Conservation (phyloP, 257 asterid species). For the Plantago ovata region DNA sequence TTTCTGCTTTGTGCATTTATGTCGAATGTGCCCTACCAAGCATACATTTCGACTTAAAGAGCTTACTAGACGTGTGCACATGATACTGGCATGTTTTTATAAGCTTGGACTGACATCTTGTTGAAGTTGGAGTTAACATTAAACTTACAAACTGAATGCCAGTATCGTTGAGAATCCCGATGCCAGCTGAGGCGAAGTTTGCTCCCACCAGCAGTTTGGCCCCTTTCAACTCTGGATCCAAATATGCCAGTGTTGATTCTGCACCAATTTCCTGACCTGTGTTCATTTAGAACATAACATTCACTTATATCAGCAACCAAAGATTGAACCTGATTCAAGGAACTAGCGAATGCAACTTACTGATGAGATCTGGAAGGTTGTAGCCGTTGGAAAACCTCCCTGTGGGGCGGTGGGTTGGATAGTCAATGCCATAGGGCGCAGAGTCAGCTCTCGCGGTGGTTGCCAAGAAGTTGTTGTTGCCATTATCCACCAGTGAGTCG, state of each 20-base stretch:
- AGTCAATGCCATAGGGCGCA: conserved; percentile 78
- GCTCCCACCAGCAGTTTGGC: conserved; percentile 60
- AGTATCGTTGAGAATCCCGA: conserved; percentile 64
- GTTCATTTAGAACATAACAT: background rate
- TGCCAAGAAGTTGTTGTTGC: conserved; percentile 61
- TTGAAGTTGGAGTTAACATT: background rate
- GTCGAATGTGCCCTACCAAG: no score
- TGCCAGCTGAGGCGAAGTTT: conserved; percentile 78
- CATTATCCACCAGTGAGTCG: conserved; percentile 72
- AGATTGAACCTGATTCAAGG: background rate
- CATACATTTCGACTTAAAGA: no score
- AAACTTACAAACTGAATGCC: conserved; percentile 62
- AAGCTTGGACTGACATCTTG: background rate
- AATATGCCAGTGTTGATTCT: conserved; percentile 59
- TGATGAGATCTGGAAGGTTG: conserved; percentile 68
- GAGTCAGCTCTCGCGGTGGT: conserved; percentile 72
- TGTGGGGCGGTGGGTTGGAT: conserved; percentile 61
- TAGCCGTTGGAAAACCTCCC: conserved; percentile 73
- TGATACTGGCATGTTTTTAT: no score
- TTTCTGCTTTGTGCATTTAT: no score
- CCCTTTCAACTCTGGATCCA: conserved; percentile 44
- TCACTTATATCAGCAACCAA: background rate
- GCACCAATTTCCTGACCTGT: conserved; percentile 61
- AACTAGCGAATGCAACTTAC: conserved; percentile 22
- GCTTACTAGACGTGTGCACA: no score